Evolutionary conservation across 805 yeast genomes (phyloP).

Genomic region (Wickerhamia fluorescens): DNA sequence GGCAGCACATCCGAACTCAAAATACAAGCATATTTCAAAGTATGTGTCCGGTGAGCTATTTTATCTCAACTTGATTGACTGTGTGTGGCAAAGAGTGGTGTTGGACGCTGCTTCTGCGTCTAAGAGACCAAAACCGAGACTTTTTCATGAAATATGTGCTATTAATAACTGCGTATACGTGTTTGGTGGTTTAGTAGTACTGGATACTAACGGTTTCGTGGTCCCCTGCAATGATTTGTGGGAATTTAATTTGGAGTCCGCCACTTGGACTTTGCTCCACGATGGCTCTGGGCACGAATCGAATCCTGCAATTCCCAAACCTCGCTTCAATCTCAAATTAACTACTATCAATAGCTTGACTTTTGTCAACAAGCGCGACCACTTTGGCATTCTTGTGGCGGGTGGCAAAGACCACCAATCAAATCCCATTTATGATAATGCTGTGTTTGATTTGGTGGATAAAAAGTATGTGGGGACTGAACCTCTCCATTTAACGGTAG

Average conservation of each 20-base stretch:
- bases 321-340: slow-evolving; percentile 50
- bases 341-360: slow-evolving; percentile 33
- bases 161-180: slow-evolving; percentile 46
- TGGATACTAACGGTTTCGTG: slow-evolving; percentile 11
- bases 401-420: slow-evolving; percentile 45
- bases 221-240: slow-evolving; percentile 59
- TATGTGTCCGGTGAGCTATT: slow-evolving; percentile 62
- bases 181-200: slow-evolving; percentile 56
- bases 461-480: slow-evolving; percentile 21
- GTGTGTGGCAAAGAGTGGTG: slow-evolving; percentile 46
- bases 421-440: slow-evolving; percentile 23
- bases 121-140: slow-evolving; percentile 38
- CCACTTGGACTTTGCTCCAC: slow-evolving; percentile 47
- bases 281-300: slow-evolving; percentile 18
- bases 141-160: slow-evolving; percentile 53
- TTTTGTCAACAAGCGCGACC: slow-evolving; percentile 30
- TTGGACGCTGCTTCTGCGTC: slow-evolving; percentile 7
- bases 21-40: slow-evolving; percentile 17
- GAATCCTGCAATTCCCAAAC: slow-evolving; percentile 17
- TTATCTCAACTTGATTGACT: slow-evolving; percentile 49
- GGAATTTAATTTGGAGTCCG: slow-evolving; percentile 50
- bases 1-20: slow-evolving; percentile 16
- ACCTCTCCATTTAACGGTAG: slow-evolving; percentile 11
- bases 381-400: slow-evolving; percentile 43
- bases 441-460: slow-evolving; percentile 40